A percentile compares a stretch with the other conserved stretches of the same genome.
Evolutionary conservation across 2,329 filamentous ascomycete genomes (phyloP).

Genomic region (Ceratocystis huliohia): DNA sequence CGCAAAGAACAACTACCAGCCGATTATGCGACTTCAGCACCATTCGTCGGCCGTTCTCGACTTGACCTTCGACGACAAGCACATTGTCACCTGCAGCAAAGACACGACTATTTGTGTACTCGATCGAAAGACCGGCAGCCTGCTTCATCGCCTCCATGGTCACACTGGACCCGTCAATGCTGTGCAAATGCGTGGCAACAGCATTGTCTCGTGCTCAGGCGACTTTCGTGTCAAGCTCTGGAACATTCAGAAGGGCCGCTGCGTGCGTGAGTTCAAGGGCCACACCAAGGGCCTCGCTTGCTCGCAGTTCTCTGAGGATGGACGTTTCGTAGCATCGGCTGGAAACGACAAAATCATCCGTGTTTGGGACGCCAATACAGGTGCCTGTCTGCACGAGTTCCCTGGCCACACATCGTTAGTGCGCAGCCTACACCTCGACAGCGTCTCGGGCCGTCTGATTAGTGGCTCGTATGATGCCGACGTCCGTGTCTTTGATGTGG

Average conservation of each 20-base stretch:
- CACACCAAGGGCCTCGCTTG: slow-evolving; percentile 91
- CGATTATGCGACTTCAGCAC: slow-evolving; percentile 61
- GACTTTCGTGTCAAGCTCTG: slow-evolving; percentile 90
- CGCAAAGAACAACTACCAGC: slow-evolving; percentile 63
- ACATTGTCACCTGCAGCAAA: slow-evolving; percentile 96
- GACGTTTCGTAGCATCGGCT: slow-evolving; percentile 82
- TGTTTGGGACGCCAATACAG: slow-evolving; percentile 88
- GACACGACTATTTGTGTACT: slow-evolving; percentile 89
- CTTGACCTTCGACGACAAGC: slow-evolving; percentile 78
- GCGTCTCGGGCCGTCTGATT: slow-evolving; percentile 69
- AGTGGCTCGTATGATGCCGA: slow-evolving; percentile 92
- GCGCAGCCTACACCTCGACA: slow-evolving; percentile 81
- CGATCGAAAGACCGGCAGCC: slow-evolving; percentile 66
- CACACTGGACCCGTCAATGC: slow-evolving; percentile 92
- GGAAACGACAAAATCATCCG: slow-evolving; percentile 94
- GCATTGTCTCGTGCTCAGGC: slow-evolving; percentile 84
- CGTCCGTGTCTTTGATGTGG: slow-evolving; percentile 87
- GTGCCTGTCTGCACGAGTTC: slow-evolving; percentile 68
- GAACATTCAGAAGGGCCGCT: slow-evolving; percentile 81
- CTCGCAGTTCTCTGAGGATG: slow-evolving; percentile 90
- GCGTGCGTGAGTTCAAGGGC: slow-evolving; percentile 78
- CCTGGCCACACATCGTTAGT: slow-evolving; percentile 76
- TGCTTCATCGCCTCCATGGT: slow-evolving; percentile 68
- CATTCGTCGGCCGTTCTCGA: slow-evolving; percentile 87
- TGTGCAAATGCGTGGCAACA: slow-evolving; percentile 85